phyloP scores from a whole-genome alignment of 305 asterid genomes.

The Fraxinus sp. region DNA sequence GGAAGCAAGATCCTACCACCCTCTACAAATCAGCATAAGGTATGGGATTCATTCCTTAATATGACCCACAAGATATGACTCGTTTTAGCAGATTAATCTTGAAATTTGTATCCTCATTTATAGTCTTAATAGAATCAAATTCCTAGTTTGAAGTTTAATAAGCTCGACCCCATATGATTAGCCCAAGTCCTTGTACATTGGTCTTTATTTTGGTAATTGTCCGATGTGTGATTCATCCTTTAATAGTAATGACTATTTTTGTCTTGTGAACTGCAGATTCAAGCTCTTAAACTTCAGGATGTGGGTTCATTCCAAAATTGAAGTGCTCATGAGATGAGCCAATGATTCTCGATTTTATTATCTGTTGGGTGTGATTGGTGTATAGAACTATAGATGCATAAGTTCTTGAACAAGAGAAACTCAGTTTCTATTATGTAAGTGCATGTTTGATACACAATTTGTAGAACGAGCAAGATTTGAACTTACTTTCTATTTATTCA shows the following conservation, averaged over 20 bases:
- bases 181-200: not conserved
- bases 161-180: not conserved
- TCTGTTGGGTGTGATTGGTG: not conserved
- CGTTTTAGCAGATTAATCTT: not conserved
- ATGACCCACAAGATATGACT: not conserved
- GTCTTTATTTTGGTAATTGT: too few relatives aligned
- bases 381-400: not conserved
- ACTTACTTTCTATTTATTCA: constrained; percentile 9
- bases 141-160: too few relatives aligned
- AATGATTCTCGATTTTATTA: not conserved
- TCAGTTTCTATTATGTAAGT: not conserved
- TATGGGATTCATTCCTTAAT: not conserved
- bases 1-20: constrained; percentile 55
- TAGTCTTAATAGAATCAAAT: too few relatives aligned
- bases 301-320: constrained; percentile 9
- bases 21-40: constrained; percentile 45
- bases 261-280: constrained; percentile 31
- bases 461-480: not conserved
- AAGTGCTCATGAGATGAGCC: not conserved
- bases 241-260: not conserved
- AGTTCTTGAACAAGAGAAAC: not conserved
- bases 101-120: not conserved
- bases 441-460: not conserved
- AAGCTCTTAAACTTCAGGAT: constrained; percentile 25
- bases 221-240: too few relatives aligned